A percentile compares a stretch with the other conserved stretches of the same genome.
phyloP scores from a whole-genome alignment of 2,329 filamentous ascomycete genomes.

The Curvularia sp. region DNA sequence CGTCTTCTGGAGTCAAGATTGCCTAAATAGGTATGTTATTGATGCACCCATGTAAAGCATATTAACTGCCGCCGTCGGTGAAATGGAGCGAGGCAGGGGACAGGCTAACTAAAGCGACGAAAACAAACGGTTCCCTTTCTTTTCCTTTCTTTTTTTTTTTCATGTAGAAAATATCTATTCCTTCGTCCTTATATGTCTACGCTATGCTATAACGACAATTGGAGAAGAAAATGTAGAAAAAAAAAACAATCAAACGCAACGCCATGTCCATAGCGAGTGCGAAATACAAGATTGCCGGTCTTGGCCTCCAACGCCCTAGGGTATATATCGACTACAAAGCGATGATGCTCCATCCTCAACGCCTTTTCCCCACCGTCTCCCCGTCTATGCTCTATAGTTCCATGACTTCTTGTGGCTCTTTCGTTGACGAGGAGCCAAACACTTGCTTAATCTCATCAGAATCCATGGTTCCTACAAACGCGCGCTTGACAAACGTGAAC shows the following conservation, averaged over 20 bases:
- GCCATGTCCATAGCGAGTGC: not conserved
- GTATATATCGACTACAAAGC: slow-evolving; percentile 3
- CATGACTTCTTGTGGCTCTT: slow-evolving; percentile 21
- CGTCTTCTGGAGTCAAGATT: not conserved
- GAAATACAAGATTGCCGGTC: not conserved
- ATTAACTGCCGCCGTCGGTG: not conserved
- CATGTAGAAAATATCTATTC: not conserved
- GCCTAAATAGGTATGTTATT: not conserved
- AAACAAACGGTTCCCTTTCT: too few relatives aligned
- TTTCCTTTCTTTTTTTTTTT: too few relatives aligned
- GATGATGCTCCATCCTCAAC: not conserved
- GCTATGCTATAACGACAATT: not conserved
- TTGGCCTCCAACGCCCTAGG: not conserved
- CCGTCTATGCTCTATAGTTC: slow-evolving; percentile 22
- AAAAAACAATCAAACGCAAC: not conserved
- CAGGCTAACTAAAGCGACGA: not conserved
- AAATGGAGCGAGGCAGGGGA: too few relatives aligned
- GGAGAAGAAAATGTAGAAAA: not conserved
- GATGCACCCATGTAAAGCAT: not conserved
- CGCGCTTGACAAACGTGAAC: slow-evolving; percentile 77
- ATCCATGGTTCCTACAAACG: slow-evolving; percentile 78
- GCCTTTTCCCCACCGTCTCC: not conserved
- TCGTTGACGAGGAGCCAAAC: slow-evolving; percentile 22
- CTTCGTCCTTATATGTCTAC: not conserved
- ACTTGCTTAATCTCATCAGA: slow-evolving; percentile 66